Conservation (phyloP, 2,329 filamentous ascomycete species). For the Colletotrichum australisinense region DNA sequence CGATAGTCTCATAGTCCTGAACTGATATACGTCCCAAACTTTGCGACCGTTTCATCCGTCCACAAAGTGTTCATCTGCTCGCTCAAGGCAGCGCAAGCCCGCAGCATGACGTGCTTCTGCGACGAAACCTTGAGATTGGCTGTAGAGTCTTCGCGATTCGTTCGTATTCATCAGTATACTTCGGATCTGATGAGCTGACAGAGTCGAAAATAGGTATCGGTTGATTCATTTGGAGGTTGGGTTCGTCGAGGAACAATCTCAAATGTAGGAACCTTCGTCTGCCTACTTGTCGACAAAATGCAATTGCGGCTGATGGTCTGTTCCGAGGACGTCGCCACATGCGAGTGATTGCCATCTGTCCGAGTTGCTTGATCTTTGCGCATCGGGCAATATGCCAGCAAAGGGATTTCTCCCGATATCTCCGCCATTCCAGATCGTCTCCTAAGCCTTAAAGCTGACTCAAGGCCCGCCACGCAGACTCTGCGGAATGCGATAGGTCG, state of each 20-base stretch:
- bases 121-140: constrained; percentile 1
- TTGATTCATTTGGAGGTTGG: background rate
- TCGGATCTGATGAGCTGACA: constrained; percentile 20
- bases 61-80: constrained; percentile 31
- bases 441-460: constrained; percentile 12
- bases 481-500: background rate
- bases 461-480: background rate
- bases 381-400: background rate
- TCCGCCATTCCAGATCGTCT: background rate
- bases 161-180: background rate
- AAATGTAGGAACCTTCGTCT: background rate
- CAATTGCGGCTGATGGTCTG: background rate
- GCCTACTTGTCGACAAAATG: background rate
- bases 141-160: background rate
- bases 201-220: constrained; percentile 4
- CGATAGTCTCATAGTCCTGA: constrained; percentile 13
- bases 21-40: constrained; percentile 18
- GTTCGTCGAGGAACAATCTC: background rate
- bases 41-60: constrained; percentile 28
- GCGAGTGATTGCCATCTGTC: background rate
- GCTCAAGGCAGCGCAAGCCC: constrained; percentile 13
- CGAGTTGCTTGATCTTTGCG: background rate
- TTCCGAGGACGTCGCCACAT: too few relatives aligned
- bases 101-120: constrained; percentile 17
- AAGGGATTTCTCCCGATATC: background rate